Conservation (phyloP, 192 early-diverging fungal genomes). For the Coemansia sp. region DNA sequence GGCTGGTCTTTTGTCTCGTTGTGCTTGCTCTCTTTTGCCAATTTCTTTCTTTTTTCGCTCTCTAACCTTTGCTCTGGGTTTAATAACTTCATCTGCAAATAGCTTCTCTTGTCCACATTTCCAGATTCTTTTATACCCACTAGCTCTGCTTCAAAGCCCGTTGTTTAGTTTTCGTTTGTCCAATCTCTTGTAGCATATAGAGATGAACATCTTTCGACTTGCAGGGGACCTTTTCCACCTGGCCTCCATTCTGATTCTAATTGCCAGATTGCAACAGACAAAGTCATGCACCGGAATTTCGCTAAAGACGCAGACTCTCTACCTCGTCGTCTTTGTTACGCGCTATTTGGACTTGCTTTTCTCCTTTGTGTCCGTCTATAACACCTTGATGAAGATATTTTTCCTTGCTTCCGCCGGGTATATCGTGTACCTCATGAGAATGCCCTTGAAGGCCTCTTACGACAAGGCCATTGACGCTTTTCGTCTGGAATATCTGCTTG, state of each 20-base stretch:
- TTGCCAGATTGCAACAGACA: slow-evolving; percentile 88
- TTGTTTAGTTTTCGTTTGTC: no score
- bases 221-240: slow-evolving; percentile 92
- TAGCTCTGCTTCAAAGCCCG: no score
- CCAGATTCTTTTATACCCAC: not conserved
- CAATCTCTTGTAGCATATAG: not conserved
- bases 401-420: slow-evolving; percentile 86
- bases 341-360: slow-evolving; percentile 91
- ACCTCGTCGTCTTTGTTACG: slow-evolving; percentile 87
- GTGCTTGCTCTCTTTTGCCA: not conserved
- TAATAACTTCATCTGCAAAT: slow-evolving; percentile 1
- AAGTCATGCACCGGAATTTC: slow-evolving; percentile 94
- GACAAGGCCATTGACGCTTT: slow-evolving; percentile 91
- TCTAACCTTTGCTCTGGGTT: not conserved
- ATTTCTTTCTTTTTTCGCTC: not conserved
- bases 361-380: slow-evolving; percentile 81
- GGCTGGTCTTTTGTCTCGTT: no score
- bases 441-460: slow-evolving; percentile 85
- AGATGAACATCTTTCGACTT: slow-evolving; percentile 93
- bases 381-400: slow-evolving; percentile 92
- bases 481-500: slow-evolving; percentile 83
- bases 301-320: slow-evolving; percentile 94
- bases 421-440: slow-evolving; percentile 88
- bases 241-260: slow-evolving; percentile 89
- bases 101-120: not conserved